Conservation (phyloP, 371 early-diverging fungal species). For the Lichtheimia corymbifera region DNA sequence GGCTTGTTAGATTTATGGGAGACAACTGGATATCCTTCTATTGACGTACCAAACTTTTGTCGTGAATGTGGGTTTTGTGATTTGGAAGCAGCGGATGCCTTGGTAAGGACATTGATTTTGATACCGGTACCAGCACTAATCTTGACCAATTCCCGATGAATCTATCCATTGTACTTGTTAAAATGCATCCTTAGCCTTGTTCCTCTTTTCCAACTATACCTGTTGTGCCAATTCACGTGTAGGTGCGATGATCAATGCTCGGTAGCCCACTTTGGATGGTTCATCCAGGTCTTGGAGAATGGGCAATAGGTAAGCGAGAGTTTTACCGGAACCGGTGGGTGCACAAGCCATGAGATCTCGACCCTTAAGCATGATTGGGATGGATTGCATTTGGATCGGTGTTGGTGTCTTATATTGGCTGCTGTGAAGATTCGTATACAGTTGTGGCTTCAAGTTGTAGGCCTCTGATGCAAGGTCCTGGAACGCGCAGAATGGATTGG, state of each 20-base stretch:
- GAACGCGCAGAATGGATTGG: slow-evolving; percentile 83
- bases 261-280: slow-evolving; percentile 75
- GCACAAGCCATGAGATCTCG: slow-evolving; percentile 94
- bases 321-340: slow-evolving; percentile 99
- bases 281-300: slow-evolving; percentile 82
- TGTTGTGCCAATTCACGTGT: slow-evolving; percentile 98
- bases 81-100: slow-evolving; percentile 67
- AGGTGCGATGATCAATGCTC: slow-evolving; percentile 94
- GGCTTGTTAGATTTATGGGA: background rate
- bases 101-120: slow-evolving; percentile 78
- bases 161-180: slow-evolving; percentile 36
- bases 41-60: slow-evolving; percentile 67
- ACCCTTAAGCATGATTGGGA: slow-evolving; percentile 74
- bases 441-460: slow-evolving; percentile 66
- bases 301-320: slow-evolving; percentile 93
- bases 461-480: slow-evolving; percentile 69
- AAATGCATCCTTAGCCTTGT: background rate
- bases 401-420: slow-evolving; percentile 85
- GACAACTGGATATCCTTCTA: background rate
- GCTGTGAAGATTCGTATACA: slow-evolving; percentile 23
- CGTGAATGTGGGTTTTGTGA: slow-evolving; percentile 66
- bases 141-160: slow-evolving; percentile 74
- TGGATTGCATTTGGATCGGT: slow-evolving; percentile 94
- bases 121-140: slow-evolving; percentile 74
- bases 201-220: slow-evolving; percentile 36